phyloP scores from a whole-genome alignment of 768 basidiomycete genomes.

The Boletus rubropictus region DNA sequence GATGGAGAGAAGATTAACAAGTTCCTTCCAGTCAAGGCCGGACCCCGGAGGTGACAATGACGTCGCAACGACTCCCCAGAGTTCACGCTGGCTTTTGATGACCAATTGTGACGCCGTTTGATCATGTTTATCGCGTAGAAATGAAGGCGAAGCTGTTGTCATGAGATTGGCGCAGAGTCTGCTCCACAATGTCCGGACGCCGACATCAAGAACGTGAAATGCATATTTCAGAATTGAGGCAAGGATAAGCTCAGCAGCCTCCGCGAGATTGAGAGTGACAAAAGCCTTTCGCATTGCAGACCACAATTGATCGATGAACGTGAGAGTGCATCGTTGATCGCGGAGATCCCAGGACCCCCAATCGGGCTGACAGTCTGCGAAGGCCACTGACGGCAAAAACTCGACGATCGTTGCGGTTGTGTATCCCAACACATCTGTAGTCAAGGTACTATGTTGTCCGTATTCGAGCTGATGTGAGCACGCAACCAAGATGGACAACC shows the following conservation, averaged over 20 bases:
- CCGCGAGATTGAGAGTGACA: slow-evolving; percentile 34
- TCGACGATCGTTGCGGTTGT: slow-evolving; percentile 33
- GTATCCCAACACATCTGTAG: slow-evolving; percentile 31
- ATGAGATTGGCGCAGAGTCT: slow-evolving; percentile 46
- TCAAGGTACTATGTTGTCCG: slow-evolving; percentile 31
- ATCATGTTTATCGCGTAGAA: slow-evolving; percentile 33
- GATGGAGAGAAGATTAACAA: slow-evolving; percentile 41
- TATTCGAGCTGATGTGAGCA: slow-evolving; percentile 41
- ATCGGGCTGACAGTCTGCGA: slow-evolving; percentile 5
- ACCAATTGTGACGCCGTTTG: slow-evolving; percentile 19
- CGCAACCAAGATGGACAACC: slow-evolving; percentile 54
- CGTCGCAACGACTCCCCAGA: slow-evolving; percentile 45
- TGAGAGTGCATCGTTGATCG: slow-evolving; percentile 37
- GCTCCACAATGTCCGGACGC: slow-evolving; percentile 42
- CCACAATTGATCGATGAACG: slow-evolving; percentile 46
- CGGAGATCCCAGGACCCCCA: slow-evolving; percentile 20
- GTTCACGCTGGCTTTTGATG: slow-evolving; percentile 28
- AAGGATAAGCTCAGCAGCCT: slow-evolving; percentile 43
- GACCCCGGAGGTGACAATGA: slow-evolving; percentile 25
- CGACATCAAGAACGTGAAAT: slow-evolving; percentile 37
- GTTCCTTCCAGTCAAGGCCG: slow-evolving; percentile 35
- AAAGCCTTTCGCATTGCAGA: slow-evolving; percentile 46
- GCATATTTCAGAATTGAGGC: slow-evolving; percentile 38
- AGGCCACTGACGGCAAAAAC: slow-evolving; percentile 28
- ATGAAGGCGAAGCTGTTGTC: slow-evolving; percentile 34